Conservation (phyloP, 345 rosid genomes). For the Euphorbia pulcherrima region DNA sequence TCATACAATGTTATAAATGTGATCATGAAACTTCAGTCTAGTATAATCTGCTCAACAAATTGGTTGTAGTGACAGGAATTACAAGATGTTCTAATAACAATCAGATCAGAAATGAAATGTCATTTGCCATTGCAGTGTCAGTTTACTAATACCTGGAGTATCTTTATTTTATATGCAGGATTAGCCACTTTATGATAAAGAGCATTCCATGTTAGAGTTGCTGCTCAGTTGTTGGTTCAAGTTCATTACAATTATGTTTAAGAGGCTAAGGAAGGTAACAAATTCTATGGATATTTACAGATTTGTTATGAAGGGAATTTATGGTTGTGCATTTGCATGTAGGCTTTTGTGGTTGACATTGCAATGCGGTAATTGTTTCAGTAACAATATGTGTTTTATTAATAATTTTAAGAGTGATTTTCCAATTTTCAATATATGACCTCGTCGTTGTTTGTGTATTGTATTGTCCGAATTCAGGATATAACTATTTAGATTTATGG, state of each 20-base stretch:
- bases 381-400: background rate
- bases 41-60: background rate
- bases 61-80: background rate
- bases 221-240: background rate
- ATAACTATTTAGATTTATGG: background rate
- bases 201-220: background rate
- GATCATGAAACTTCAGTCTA: background rate
- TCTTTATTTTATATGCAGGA: constrained; percentile 10
- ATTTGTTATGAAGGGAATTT: background rate
- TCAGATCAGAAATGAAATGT: background rate
- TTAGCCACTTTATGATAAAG: background rate
- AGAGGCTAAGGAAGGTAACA: background rate
- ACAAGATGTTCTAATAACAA: background rate
- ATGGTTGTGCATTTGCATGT: constrained; percentile 11
- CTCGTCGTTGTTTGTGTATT: constrained; percentile 2
- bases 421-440: background rate
- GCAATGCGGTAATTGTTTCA: background rate
- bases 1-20: background rate
- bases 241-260: background rate
- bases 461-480: background rate
- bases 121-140: background rate
- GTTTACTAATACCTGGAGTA: background rate
- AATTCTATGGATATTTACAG: background rate
- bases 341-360: background rate
- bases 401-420: background rate